Evolutionary conservation across 768 basidiomycete species (phyloP).

Genomic region (Podaxis sp.): DNA sequence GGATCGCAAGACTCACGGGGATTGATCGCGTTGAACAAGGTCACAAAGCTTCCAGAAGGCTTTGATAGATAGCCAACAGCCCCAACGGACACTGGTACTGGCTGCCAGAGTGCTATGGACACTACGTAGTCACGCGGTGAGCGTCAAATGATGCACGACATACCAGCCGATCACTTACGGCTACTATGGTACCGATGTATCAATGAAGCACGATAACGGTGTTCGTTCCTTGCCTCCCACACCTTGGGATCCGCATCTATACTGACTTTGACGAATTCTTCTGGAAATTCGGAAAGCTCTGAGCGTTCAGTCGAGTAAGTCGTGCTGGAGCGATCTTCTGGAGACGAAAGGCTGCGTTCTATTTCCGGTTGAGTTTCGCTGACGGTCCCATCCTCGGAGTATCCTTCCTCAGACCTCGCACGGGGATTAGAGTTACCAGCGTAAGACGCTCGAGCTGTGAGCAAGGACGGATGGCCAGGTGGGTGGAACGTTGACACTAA

Average conservation of each 20-base stretch:
- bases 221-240: constrained; percentile 55
- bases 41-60: constrained; percentile 66
- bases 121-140: constrained; percentile 35
- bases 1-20: constrained; percentile 48
- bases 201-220: constrained; percentile 64
- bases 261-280: constrained; percentile 12
- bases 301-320: constrained; percentile 23
- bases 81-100: constrained; percentile 63
- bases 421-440: not conserved
- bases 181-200: constrained; percentile 71
- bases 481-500: not conserved
- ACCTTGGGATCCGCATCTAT: constrained; percentile 37
- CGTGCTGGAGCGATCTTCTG: constrained; percentile 28
- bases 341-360: constrained; percentile 28
- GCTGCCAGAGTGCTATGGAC: constrained; percentile 71
- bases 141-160: not conserved
- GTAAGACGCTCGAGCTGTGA: not conserved
- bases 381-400: constrained; percentile 1
- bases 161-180: constrained; percentile 39
- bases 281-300: constrained; percentile 4
- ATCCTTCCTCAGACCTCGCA: not conserved
- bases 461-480: not conserved
- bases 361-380: not conserved
- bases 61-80: constrained; percentile 77
- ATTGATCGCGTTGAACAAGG: constrained; percentile 69